Conservation (phyloP, 495 filamentous ascomycete species). For the Pyrenopolyporus hunteri region DNA sequence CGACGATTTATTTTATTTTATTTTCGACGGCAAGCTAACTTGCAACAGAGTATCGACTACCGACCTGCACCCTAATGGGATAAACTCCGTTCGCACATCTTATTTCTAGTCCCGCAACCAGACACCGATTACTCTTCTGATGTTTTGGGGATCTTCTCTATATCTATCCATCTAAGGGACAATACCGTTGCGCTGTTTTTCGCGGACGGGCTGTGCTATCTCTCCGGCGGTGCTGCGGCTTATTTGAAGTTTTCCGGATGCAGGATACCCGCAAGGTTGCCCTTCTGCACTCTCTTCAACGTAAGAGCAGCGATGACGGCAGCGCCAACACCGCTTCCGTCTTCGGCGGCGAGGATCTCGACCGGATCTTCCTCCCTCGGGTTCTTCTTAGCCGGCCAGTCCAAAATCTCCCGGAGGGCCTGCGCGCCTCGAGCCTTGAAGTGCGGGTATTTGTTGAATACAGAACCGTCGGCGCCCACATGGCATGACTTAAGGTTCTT, state of each 20-base stretch:
- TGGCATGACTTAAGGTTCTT: slow-evolving; percentile 87
- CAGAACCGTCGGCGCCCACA: slow-evolving; percentile 92
- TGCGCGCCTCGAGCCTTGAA: slow-evolving; percentile 90
- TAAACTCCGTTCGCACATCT: slow-evolving; percentile 43
- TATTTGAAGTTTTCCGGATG: slow-evolving; percentile 68
- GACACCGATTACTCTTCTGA: slow-evolving; percentile 22
- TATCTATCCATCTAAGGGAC: slow-evolving; percentile 40
- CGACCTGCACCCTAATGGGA: slow-evolving; percentile 65
- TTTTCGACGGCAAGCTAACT: slow-evolving; percentile 24
- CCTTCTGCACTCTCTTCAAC: slow-evolving; percentile 79
- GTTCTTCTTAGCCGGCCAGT: slow-evolving; percentile 74
- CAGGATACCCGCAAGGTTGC: slow-evolving; percentile 78
- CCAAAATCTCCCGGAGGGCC: slow-evolving; percentile 90
- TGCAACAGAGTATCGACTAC: slow-evolving; percentile 54
- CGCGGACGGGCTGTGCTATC: slow-evolving; percentile 2
- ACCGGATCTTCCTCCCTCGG: slow-evolving; percentile 78
- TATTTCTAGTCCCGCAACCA: slow-evolving; percentile 31
- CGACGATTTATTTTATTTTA: neutral
- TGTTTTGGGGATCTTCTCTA: slow-evolving; percentile 27
- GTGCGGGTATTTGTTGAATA: slow-evolving; percentile 98
- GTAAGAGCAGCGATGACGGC: slow-evolving; percentile 94
- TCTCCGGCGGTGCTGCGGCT: neutral
- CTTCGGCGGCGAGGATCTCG: slow-evolving; percentile 84
- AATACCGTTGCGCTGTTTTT: slow-evolving; percentile 5
- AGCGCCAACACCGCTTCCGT: slow-evolving; percentile 94